A percentile compares a stretch with the other conserved stretches of the same genome.
Conservation (phyloP, 352 stramenopile species). For the Ochromonadaceae sp. region DNA sequence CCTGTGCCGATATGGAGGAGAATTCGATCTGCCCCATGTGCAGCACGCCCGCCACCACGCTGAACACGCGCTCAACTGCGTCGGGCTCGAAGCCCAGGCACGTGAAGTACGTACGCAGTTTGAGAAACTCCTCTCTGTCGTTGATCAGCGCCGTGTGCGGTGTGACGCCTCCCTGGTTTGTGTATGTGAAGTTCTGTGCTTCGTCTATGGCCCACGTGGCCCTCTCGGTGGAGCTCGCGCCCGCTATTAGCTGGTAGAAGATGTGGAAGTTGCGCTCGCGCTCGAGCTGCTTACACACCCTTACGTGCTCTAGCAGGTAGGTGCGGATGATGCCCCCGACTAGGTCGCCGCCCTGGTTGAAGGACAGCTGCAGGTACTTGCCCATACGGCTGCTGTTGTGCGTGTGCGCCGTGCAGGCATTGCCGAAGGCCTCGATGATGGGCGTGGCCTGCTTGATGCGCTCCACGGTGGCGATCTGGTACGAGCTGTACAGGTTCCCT, state of each 20-base stretch:
- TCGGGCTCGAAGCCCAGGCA: not conserved
- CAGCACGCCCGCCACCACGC: conserved; percentile 84
- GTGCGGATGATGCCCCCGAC: conserved; percentile 64
- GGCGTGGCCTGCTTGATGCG: conserved; percentile 87
- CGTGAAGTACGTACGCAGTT: not conserved
- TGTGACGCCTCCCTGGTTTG: not conserved
- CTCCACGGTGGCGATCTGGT: conserved; percentile 54
- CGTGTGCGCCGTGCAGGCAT: conserved; percentile 71
- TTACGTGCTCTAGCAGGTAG: conserved; percentile 92
- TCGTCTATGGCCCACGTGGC: not conserved
- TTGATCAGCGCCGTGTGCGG: not conserved
- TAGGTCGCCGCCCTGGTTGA: conserved; percentile 62
- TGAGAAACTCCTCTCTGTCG: not conserved
- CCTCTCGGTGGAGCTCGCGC: conserved; percentile 36
- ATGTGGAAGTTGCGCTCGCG: conserved; percentile 97
- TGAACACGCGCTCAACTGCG: too few species aligned
- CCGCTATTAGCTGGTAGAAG: conserved; percentile 90
- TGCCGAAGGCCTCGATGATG: conserved; percentile 75
- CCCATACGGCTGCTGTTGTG: conserved; percentile 86
- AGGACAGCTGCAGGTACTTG: conserved; percentile 83
- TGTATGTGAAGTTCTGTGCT: not conserved
- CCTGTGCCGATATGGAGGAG: too few species aligned
- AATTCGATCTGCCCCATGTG: conserved; percentile 95
- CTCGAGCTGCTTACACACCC: conserved; percentile 52
- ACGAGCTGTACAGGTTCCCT: not conserved